Conservation (phyloP, 805 yeast species). For the Schwanniomyces pseudopolymorphus region DNA sequence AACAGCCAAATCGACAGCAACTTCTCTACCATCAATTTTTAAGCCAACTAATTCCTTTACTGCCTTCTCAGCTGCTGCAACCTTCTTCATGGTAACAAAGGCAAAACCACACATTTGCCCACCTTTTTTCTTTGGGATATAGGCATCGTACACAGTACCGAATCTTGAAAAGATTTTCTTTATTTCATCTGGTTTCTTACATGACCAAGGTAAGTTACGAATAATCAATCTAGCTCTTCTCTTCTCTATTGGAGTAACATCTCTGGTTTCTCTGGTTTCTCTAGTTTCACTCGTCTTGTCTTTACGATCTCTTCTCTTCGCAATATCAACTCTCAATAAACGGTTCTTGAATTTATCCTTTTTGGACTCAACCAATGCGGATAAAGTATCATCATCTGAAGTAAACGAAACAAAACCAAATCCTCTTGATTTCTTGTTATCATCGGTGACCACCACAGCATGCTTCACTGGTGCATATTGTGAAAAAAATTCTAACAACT, state of each 20-base stretch:
- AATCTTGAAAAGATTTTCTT: constrained; percentile 67
- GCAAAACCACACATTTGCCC: constrained; percentile 95
- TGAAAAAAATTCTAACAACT: constrained; percentile 81
- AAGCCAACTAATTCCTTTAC: constrained; percentile 72
- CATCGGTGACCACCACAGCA: constrained; percentile 85
- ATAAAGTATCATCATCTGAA: constrained; percentile 75
- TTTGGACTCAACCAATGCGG: constrained; percentile 69
- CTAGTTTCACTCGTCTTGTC: constrained; percentile 14
- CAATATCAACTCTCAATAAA: constrained; percentile 75
- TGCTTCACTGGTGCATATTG: constrained; percentile 94
- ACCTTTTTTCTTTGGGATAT: constrained; percentile 82
- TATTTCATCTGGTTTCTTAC: constrained; percentile 72
- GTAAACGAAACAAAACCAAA: constrained; percentile 95
- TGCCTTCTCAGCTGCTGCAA: constrained; percentile 75
- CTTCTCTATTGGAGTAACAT: constrained; percentile 52
- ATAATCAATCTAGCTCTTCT: constrained; percentile 85
- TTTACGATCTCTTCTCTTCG: constrained; percentile 87
- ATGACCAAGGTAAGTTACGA: constrained; percentile 95
- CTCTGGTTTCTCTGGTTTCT: constrained; percentile 9
- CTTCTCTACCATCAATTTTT: constrained; percentile 85
- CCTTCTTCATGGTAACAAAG: constrained; percentile 84
- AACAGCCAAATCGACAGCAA: constrained; percentile 91
- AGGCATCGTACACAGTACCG: constrained; percentile 87
- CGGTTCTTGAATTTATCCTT: constrained; percentile 65
- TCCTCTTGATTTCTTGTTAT: constrained; percentile 77